These are phyloP conservation scores for Mayamaea pseudoterrestris DNA, from an alignment of 108 stramenopile genomes.

Conservation along the genomic window DNA sequence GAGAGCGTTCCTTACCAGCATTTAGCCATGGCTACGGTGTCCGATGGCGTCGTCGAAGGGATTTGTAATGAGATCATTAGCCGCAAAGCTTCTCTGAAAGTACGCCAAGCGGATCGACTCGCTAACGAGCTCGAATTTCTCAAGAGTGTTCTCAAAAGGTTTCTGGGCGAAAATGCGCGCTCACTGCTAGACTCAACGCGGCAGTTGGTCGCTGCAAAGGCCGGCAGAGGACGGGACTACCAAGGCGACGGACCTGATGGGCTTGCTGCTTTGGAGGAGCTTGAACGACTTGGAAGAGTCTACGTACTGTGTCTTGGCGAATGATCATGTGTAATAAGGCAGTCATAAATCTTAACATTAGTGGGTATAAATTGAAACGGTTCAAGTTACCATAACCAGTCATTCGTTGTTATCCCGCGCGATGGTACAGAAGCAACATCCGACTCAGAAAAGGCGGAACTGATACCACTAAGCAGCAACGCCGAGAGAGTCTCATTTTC, in stretches of 20 bases:
- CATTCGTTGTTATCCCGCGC: too few relatives aligned
- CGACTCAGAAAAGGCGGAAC: too few relatives aligned
- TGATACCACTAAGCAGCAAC: too few relatives aligned
- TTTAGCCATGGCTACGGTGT: constrained; percentile 69
- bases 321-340: too few relatives aligned
- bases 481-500: too few relatives aligned
- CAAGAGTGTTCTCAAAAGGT: constrained; percentile 57
- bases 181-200: constrained; percentile 41
- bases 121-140: constrained; percentile 74
- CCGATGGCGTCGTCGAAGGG: constrained; percentile 70
- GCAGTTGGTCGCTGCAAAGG: constrained; percentile 46
- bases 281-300: constrained; percentile 73
- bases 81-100: constrained; percentile 44
- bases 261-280: constrained; percentile 57
- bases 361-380: too few relatives aligned
- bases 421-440: too few relatives aligned
- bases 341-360: too few relatives aligned
- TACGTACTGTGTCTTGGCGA: constrained; percentile 74
- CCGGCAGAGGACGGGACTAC: constrained; percentile 39
- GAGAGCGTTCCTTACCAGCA: constrained; percentile 63
- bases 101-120: constrained; percentile 53
- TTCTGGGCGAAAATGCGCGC: constrained; percentile 38
- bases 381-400: too few relatives aligned
- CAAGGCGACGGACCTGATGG: constrained; percentile 77
- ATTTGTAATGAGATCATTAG: constrained; percentile 63